Percentiles rank a stretch among this genome's conserved stretches.
Conservation (phyloP, 352 stramenopile species). For the Phytophthora chlamydospora region DNA sequence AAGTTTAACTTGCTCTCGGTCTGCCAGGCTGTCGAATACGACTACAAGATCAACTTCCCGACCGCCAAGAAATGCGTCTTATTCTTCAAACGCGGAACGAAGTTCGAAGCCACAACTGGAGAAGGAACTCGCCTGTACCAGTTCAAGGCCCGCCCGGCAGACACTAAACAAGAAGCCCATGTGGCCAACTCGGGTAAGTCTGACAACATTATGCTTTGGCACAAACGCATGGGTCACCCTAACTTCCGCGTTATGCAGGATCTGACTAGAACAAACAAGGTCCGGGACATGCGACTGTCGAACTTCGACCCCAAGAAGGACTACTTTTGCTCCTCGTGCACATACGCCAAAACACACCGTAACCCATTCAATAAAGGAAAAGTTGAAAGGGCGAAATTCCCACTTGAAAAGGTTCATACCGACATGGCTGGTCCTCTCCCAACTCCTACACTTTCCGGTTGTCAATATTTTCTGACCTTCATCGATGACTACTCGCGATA, state of each 20-base stretch:
- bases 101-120: too few relatives aligned
- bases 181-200: neutral
- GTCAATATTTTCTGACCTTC: slow-evolving; percentile 28
- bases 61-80: slow-evolving; percentile 5
- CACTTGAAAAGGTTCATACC: slow-evolving; percentile 21
- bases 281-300: too few relatives aligned
- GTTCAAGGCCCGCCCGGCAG: too few relatives aligned
- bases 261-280: slow-evolving; percentile 13
- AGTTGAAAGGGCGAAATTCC: slow-evolving; percentile 19
- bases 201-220: neutral
- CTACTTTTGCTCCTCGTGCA: slow-evolving; percentile 20
- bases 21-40: neutral
- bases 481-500: slow-evolving; percentile 27
- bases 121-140: too few relatives aligned
- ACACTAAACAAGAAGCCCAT: neutral
- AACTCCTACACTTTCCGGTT: slow-evolving; percentile 9
- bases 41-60: slow-evolving; percentile 13
- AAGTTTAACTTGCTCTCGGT: slow-evolving; percentile 9
- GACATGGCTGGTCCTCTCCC: slow-evolving; percentile 21
- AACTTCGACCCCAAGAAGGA: slow-evolving; percentile 2
- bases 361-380: slow-evolving; percentile 24
- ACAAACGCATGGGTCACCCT: slow-evolving; percentile 6
- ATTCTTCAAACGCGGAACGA: too few relatives aligned
- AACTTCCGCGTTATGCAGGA: slow-evolving; percentile 13
- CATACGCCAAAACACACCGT: slow-evolving; percentile 19